Conservation (phyloP, 2,329 filamentous ascomycete genomes). For the Biscogniauxia marginata region DNA sequence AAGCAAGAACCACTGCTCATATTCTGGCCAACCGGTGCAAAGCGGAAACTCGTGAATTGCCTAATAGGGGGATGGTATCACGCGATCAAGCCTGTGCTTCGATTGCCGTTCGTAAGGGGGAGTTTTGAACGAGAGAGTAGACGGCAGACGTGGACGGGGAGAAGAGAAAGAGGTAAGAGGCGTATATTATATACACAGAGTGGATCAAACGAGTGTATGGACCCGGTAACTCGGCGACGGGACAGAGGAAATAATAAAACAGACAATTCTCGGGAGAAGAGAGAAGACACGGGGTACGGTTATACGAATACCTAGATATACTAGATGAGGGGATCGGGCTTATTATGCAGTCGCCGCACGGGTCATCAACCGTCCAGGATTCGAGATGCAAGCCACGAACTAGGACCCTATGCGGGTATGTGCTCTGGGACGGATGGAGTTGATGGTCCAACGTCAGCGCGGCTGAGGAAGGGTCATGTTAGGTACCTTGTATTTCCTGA, state of each 20-base stretch:
- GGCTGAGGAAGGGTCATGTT: not conserved
- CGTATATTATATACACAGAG: slow-evolving; percentile 18
- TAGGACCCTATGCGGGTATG: slow-evolving; percentile 6
- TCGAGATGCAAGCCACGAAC: slow-evolving; percentile 15
- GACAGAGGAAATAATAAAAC: slow-evolving; percentile 10
- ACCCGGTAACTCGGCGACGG: slow-evolving; percentile 16
- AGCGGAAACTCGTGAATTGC: slow-evolving; percentile 9
- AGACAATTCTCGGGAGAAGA: slow-evolving; percentile 25
- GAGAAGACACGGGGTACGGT: slow-evolving; percentile 2
- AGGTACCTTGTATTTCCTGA: not conserved
- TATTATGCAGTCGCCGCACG: slow-evolving; percentile 27
- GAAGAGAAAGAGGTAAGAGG: slow-evolving; percentile 3
- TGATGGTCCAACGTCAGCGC: not conserved
- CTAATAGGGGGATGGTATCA: slow-evolving; percentile 19
- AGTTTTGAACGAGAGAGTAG: slow-evolving; percentile 9
- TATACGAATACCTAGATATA: slow-evolving; percentile 13
- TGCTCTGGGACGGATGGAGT: not conserved
- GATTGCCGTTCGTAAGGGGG: not conserved
- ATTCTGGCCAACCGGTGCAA: slow-evolving; percentile 14
- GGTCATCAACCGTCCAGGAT: slow-evolving; percentile 22
- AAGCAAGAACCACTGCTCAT: slow-evolving; percentile 24
- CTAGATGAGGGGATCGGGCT: slow-evolving; percentile 19
- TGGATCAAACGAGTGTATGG: slow-evolving; percentile 13
- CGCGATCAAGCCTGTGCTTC: slow-evolving; percentile 21
- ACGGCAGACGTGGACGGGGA: slow-evolving; percentile 7